A percentile compares a stretch with the other conserved stretches of the same genome.
These are phyloP conservation scores for Ustulina deusta DNA, from an alignment of 2,329 filamentous ascomycete species.

Conservation along the genomic window DNA sequence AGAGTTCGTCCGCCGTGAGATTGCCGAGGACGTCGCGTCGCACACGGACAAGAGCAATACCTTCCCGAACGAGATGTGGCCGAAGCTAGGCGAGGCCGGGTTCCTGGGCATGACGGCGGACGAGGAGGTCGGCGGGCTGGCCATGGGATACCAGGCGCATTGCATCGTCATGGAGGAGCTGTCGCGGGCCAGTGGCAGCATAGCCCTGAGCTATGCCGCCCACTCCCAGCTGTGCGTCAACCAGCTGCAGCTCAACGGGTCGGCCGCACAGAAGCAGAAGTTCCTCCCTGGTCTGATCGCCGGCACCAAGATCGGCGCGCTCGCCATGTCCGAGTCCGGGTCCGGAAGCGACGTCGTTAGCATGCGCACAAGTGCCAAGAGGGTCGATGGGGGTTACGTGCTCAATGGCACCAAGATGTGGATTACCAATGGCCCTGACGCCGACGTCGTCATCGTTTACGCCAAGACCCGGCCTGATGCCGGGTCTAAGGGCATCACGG, in stretches of 20 bases:
- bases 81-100: conserved; percentile 89
- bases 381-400: conserved; percentile 85
- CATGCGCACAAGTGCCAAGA: conserved; percentile 88
- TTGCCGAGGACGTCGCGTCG: conserved; percentile 83
- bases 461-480: conserved; percentile 88
- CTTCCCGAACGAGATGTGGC: conserved; percentile 93
- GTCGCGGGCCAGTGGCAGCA: conserved; percentile 83
- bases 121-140: conserved; percentile 89
- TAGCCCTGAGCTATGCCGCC: conserved; percentile 92
- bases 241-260: conserved; percentile 92
- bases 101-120: conserved; percentile 94
- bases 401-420: conserved; percentile 97
- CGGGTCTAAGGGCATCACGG: conserved; percentile 91
- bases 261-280: conserved; percentile 78
- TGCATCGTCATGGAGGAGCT: conserved; percentile 96
- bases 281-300: conserved; percentile 85
- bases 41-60: conserved; percentile 86
- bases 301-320: conserved; percentile 83
- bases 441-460: conserved; percentile 94
- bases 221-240: conserved; percentile 98
- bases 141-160: conserved; percentile 96
- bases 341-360: conserved; percentile 94
- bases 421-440: conserved; percentile 98
- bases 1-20: conserved; percentile 90
- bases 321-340: conserved; percentile 95